Base-by-base conservation (phyloP, 352 stramenopile species). In the Phytophthora lateralis region DNA sequence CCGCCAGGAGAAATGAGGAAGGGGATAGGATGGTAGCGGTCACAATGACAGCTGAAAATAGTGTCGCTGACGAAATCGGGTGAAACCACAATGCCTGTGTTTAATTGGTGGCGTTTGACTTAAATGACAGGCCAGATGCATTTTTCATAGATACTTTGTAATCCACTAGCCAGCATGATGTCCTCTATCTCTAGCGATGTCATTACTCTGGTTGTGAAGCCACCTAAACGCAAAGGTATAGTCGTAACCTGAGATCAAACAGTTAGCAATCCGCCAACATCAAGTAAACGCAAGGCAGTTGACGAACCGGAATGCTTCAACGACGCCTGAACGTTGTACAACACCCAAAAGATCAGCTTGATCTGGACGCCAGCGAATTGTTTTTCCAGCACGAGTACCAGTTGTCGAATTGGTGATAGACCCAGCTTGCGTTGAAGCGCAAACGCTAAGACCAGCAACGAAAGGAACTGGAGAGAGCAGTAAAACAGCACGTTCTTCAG, bases 301-400 rank as follows among this genome's bases (percentile, higher is more conserved):
- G 4, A 14, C 46, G 15, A 18, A 71, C 73, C 63, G 9, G 55
- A 69, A 39, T 82, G 73, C 3, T 64, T 9, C 4, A 75, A n/a
- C 15, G 65, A 45, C 1, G 48, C 38, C 14, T 73, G 69, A 4
- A 78, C 48, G 10, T 63, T 64, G 53, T 73, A 72, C 3, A 71
- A 44, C 6, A 79, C 57, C 73, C 73, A 81, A 24, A 74, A 63
- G 9, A 70, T 18, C 15, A 82, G 49, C 26, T 64, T 71, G 6
- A 29, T 34, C 30, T 76, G 74, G 3, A 71, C 43, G 1, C 70
- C 34, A 15, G 10, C 32, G 17, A 32, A 58, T 15, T 76, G 63
- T 11, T 57, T 65, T 27, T 64, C 50, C 4, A 80, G 44, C 18
- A 79, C 71, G 35, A 79, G 77, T 9, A 55, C 69, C 9, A 83